Evolutionary conservation across 1,284 basidiomycete genomes (phyloP).

Genomic region (Marasmius tenuissimus): DNA sequence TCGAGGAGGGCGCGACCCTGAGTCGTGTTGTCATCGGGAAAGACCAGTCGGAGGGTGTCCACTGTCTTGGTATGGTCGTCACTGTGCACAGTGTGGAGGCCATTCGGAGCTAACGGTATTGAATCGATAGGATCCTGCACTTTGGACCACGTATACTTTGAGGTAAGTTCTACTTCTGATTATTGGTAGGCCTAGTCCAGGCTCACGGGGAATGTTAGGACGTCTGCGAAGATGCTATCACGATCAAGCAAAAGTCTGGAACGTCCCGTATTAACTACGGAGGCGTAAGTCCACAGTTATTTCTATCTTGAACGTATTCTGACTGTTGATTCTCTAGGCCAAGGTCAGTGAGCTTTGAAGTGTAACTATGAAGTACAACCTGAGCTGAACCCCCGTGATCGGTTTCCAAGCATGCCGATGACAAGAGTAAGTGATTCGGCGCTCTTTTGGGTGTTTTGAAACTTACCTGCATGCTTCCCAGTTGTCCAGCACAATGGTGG

Average conservation of each 20-base stretch:
- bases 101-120: background rate
- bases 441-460: background rate
- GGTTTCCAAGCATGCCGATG: conserved; percentile 12
- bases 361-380: background rate
- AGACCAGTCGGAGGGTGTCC: conserved; percentile 41
- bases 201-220: conserved; percentile 23
- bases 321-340: background rate
- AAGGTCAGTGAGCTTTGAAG: background rate
- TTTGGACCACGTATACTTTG: conserved; percentile 38
- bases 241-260: conserved; percentile 37
- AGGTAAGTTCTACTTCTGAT: conserved; percentile 17
- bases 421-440: conserved; percentile 7
- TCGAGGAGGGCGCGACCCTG: conserved; percentile 39
- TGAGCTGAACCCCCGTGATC: background rate
- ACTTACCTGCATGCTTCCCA: background rate
- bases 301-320: background rate
- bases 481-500: conserved; percentile 26
- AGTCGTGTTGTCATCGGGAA: conserved; percentile 40
- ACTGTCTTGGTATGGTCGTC: conserved; percentile 33
- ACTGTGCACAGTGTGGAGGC: background rate
- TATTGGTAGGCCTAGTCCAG: background rate
- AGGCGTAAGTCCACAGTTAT: conserved; percentile 27
- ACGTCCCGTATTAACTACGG: conserved; percentile 37
- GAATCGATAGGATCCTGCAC: conserved; percentile 32
- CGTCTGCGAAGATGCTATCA: conserved; percentile 43